Evolutionary conservation across 108 stramenopile genomes (phyloP).

Genomic region (Cylindrotheca fusiformis): DNA sequence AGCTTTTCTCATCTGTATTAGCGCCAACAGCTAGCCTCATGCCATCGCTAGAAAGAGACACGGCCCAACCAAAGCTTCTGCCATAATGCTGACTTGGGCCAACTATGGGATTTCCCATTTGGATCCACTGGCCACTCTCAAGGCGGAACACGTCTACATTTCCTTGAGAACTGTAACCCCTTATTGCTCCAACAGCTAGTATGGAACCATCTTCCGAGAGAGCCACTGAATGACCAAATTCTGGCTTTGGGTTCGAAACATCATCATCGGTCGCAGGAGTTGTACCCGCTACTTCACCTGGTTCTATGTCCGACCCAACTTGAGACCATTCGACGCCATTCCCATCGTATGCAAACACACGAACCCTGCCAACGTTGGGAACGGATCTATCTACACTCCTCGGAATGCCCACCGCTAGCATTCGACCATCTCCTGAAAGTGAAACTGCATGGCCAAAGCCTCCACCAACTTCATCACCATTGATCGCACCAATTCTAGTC

Average conservation of each 20-base stretch:
- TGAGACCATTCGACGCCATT: neutral
- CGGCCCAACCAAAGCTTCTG: conserved; percentile 27
- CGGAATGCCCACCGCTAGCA: conserved; percentile 31
- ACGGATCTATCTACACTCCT: conserved; percentile 14
- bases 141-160: conserved; percentile 2
- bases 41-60: conserved; percentile 35
- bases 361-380: conserved; percentile 21
- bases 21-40: conserved; percentile 31
- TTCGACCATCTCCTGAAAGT: conserved; percentile 30
- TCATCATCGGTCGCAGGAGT: neutral
- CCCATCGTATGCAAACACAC: conserved; percentile 11
- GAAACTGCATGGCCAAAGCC: conserved; percentile 35
- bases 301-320: conserved; percentile 15
- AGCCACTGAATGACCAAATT: conserved; percentile 13
- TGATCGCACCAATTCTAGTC: neutral
- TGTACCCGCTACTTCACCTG: neutral
- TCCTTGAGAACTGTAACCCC: neutral
- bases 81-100: neutral
- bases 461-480: neutral
- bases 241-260: conserved; percentile 1
- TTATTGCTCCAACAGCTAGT: conserved; percentile 17
- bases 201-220: conserved; percentile 16
- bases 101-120: neutral
- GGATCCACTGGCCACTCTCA: conserved; percentile 1
- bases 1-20: conserved; percentile 1